These are phyloP conservation scores for Nakaseomyces kungkrabaensis DNA, from an alignment of 1,139 yeast species.

Conservation along the genomic window DNA sequence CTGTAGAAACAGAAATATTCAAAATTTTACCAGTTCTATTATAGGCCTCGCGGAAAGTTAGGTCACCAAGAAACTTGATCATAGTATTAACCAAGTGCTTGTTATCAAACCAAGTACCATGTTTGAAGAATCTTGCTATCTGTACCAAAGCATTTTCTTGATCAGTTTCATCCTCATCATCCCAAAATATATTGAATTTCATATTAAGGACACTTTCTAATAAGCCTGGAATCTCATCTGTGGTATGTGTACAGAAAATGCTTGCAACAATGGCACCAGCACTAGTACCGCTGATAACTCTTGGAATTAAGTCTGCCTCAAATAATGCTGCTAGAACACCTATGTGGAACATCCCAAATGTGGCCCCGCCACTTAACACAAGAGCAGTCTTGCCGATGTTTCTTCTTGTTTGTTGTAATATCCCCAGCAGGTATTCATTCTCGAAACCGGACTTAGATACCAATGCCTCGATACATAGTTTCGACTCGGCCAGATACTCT, in stretches of 20 bases:
- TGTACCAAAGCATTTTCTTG: constrained; percentile 37
- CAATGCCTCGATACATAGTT: constrained; percentile 42
- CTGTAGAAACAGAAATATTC: constrained; percentile 85
- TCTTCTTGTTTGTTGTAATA: constrained; percentile 78
- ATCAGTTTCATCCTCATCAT: constrained; percentile 39
- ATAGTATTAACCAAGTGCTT: constrained; percentile 62
- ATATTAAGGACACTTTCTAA: constrained; percentile 44
- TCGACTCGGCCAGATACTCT: constrained; percentile 77
- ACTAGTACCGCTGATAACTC: constrained; percentile 92
- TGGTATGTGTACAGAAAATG: constrained; percentile 68
- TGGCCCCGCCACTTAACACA: constrained; percentile 88
- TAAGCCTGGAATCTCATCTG: constrained; percentile 57
- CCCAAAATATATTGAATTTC: constrained; percentile 61
- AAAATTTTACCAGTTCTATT: constrained; percentile 76
- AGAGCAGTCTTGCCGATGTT: constrained; percentile 90
- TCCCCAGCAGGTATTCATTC: constrained; percentile 63
- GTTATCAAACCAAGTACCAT: constrained; percentile 83
- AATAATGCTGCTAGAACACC: constrained; percentile 78
- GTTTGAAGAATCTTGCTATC: constrained; percentile 37
- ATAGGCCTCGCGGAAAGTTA: constrained; percentile 91
- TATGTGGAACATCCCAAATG: constrained; percentile 84
- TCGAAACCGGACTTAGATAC: constrained; percentile 42
- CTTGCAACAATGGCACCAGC: constrained; percentile 95
- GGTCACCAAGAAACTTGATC: constrained; percentile 71
- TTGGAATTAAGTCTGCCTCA: constrained; percentile 66